A percentile compares a stretch with the other conserved stretches of the same genome.
Evolutionary conservation across 1,284 basidiomycete genomes (phyloP).

Genomic region (Rhodofomes roseus): DNA sequence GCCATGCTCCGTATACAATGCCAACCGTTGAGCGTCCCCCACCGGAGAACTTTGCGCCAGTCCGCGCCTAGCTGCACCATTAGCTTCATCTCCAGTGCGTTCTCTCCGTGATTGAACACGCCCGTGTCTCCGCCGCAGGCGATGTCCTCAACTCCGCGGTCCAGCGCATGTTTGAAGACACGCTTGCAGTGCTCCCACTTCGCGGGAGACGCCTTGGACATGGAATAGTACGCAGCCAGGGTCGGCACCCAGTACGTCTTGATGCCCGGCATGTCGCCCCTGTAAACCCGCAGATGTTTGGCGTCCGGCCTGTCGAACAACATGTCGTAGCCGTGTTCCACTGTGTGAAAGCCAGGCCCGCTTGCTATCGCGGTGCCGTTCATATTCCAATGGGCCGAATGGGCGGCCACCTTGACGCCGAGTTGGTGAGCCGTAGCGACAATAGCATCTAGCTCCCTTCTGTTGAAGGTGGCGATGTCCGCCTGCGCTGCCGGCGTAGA

Average conservation of each 20-base stretch:
- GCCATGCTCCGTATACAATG: slow-evolving; percentile 46
- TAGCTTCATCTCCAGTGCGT: slow-evolving; percentile 57
- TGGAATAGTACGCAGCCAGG: slow-evolving; percentile 46
- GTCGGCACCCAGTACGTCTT: slow-evolving; percentile 56
- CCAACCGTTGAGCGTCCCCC: slow-evolving; percentile 61
- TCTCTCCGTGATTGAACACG: slow-evolving; percentile 57
- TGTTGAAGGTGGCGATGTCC: slow-evolving; percentile 43
- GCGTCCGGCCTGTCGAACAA: slow-evolving; percentile 27
- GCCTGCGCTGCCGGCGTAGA: slow-evolving; percentile 30
- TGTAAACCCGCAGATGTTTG: background rate
- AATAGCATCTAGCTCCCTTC: slow-evolving; percentile 47
- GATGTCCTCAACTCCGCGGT: slow-evolving; percentile 40
- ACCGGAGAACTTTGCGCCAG: slow-evolving; percentile 49
- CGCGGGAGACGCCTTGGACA: slow-evolving; percentile 16
- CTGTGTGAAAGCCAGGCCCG: slow-evolving; percentile 36
- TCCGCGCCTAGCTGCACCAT: slow-evolving; percentile 56
- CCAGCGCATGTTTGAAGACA: slow-evolving; percentile 45
- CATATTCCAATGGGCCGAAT: slow-evolving; percentile 38
- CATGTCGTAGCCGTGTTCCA: slow-evolving; percentile 45
- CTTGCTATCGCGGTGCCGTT: background rate
- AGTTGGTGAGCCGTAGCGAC: slow-evolving; percentile 47
- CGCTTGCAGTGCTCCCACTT: slow-evolving; percentile 36
- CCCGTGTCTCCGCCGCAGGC: slow-evolving; percentile 66
- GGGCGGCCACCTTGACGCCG: slow-evolving; percentile 60
- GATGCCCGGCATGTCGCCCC: slow-evolving; percentile 2